Evolutionary conservation across 2,329 filamentous ascomycete species (phyloP), one percentile per base, ranked within the genome.

Genomic region (Hypocrella siamensis): DNA sequence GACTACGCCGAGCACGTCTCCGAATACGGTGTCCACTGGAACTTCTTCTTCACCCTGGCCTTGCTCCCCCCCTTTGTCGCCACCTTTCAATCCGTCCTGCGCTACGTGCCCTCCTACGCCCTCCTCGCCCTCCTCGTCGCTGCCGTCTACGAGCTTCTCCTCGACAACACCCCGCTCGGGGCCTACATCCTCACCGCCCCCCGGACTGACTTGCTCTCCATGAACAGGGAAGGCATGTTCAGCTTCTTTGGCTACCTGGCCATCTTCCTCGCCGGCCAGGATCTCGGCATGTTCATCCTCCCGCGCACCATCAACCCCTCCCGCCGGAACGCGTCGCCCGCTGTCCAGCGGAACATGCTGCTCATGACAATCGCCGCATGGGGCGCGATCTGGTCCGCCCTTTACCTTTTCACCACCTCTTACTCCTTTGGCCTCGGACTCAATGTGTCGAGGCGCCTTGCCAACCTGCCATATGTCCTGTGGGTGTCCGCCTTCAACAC

Each of bases 21-120:
- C 11, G 90, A 98, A 51, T 98, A 98, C 49, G 90, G 90, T 27
- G 83, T 98, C 8, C 90, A 98, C 54, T 98, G 90, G 90, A 98
- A 98, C 54, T 98, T 98, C 56, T 98, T 98, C 66, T 96, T 96
- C 57, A 98, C 90, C 0, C 65, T 98, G 8, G 86, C 76, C 5
- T 70, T 94, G 30, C 60, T 98, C 17, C 84, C 88, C 1, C 86
- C 86, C 1, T 93, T 93, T 46, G 75, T 93, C 32, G 85, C 88
- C 18, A 52, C 90, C 0, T 82, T 88, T 38, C 82, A 92, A 49
- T 70, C 79, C 1, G 59, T 76, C 0, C 70, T 88, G 35, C 62
- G 66, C 12, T 47, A 79, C 34, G 56, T 93, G 4, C 80, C 81
- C 3, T 88, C 81, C 1, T 88, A 84, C 46, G 78, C 84, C 12